Evolutionary conservation across 2,329 filamentous ascomycete species (phyloP), one percentile per base, ranked within the genome.

Genomic region (Neonectria neomacrospora): DNA sequence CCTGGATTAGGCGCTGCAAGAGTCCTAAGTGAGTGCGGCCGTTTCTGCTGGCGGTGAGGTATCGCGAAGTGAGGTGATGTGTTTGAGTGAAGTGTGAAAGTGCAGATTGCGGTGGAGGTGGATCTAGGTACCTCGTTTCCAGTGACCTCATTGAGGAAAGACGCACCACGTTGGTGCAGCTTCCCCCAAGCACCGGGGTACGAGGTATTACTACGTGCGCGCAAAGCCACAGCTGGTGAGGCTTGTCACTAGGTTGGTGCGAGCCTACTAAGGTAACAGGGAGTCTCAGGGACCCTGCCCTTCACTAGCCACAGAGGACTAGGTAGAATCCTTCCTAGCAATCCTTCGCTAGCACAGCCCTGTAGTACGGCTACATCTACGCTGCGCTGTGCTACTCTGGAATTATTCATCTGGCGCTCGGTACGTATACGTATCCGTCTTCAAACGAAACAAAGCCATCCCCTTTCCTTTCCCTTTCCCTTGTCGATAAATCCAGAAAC

Each of bases 71-170:
- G 41, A 45, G 54, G 54, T 52, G 44, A 28, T 34, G 20, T 22
- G 54, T 50, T 45, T 10, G 23, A 28, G 14, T 41, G 34, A 50
- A 50, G 34, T 48, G 54, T 18, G 28, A 50, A 32, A 18, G 47
- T 44, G 47, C 28, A 20, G 45, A 26, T 26, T 26, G 9, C 10
- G 26, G 45, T 47, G 23, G 23, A 28, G 23, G 45, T 48, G 45
- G 54, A 57, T 18, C 56, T 60, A 23, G 16, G 44, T 47, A 47
- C 22, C 32, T 54, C 41, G 23, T 39, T 39, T 47, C 37, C 42
- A 54, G 59, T 62, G 60, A 62, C 54, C 54, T 58, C 60, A 58
- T 58, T 28, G 47, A 39, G 39, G 54, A 47, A 61, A 55, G 47
- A 47, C 47, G 23, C 23, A 47, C 53, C 54, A 32, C 50, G 56